These are phyloP conservation scores for Coemansia aciculifera DNA, from an alignment of 192 early-diverging fungal genomes.

Conservation along the genomic window DNA sequence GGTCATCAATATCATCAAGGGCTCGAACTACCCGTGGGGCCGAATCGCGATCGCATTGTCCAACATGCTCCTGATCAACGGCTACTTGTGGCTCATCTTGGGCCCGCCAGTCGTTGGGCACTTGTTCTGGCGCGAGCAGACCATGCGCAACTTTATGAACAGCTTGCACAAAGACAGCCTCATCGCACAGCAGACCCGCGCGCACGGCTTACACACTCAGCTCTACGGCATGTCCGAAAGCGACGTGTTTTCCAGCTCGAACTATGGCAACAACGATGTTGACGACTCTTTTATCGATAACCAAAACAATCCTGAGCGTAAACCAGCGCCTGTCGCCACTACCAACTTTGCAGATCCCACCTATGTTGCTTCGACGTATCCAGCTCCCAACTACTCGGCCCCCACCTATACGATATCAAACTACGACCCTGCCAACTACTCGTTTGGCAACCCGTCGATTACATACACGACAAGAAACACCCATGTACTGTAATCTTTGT, in stretches of 20 bases:
- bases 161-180: conserved; percentile 42
- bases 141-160: conserved; percentile 50
- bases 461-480: conserved; percentile 10
- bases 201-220: conserved; percentile 24
- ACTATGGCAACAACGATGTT: conserved; percentile 12
- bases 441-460: conserved; percentile 9
- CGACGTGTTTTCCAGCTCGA: conserved; percentile 20
- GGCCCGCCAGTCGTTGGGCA: conserved; percentile 40
- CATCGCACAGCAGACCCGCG: conserved; percentile 43
- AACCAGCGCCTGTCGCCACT: not conserved
- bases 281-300: conserved; percentile 20
- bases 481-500: not conserved
- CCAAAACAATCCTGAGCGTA: not conserved
- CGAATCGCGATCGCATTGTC: conserved; percentile 33
- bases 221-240: conserved; percentile 26
- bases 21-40: conserved; percentile 40
- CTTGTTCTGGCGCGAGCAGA: conserved; percentile 45
- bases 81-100: conserved; percentile 45
- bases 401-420: not conserved
- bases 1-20: conserved; percentile 47
- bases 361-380: conserved; percentile 4
- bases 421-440: conserved; percentile 8
- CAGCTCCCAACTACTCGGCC: not conserved
- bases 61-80: conserved; percentile 37
- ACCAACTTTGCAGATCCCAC: conserved; percentile 17